These are phyloP conservation scores for Globisporangium parvum DNA, from an alignment of 352 stramenopile genomes.

Conservation along the genomic window DNA sequence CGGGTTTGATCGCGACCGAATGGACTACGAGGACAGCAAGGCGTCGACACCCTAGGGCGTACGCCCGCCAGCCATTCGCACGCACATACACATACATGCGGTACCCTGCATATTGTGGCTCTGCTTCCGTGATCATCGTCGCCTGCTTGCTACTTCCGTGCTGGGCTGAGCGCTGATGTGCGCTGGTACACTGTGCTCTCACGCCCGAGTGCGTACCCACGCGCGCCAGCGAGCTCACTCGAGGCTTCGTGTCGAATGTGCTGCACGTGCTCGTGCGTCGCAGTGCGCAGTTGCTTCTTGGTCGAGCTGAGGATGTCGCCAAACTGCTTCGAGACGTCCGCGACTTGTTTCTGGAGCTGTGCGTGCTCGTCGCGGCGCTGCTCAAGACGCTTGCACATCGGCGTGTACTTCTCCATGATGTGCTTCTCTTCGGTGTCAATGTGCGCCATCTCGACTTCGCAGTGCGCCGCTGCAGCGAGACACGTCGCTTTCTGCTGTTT, in stretches of 20 bases:
- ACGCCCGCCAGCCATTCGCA: background rate
- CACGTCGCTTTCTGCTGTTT: conserved; percentile 60
- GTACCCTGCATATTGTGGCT: background rate
- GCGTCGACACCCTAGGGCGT: conserved; percentile 30
- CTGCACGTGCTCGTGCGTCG: conserved; percentile 51
- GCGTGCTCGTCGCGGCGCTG: conserved; percentile 40
- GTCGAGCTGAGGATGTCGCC: conserved; percentile 58
- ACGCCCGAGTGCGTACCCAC: conserved; percentile 49
- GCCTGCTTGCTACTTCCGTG: conserved; percentile 4
- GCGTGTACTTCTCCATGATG: conserved; percentile 61
- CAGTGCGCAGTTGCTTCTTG: conserved; percentile 46
- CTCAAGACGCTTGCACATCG: conserved; percentile 54
- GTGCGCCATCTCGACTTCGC: conserved; percentile 48
- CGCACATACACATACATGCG: background rate
- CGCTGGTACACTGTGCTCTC: conserved; percentile 67
- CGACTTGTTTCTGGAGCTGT: conserved; percentile 37
- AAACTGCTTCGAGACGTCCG: conserved; percentile 47
- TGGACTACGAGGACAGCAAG: conserved; percentile 51
- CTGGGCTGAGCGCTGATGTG: conserved; percentile 5
- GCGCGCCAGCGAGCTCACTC: conserved; percentile 31
- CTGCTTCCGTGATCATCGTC: background rate
- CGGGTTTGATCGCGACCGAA: conserved; percentile 12
- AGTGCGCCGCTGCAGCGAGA: conserved; percentile 38
- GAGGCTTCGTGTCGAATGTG: conserved; percentile 57
- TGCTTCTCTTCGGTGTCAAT: conserved; percentile 56